Evolutionary conservation across 2,329 filamentous ascomycete species (phyloP).

Genomic region (Grosmannia penicillata): DNA sequence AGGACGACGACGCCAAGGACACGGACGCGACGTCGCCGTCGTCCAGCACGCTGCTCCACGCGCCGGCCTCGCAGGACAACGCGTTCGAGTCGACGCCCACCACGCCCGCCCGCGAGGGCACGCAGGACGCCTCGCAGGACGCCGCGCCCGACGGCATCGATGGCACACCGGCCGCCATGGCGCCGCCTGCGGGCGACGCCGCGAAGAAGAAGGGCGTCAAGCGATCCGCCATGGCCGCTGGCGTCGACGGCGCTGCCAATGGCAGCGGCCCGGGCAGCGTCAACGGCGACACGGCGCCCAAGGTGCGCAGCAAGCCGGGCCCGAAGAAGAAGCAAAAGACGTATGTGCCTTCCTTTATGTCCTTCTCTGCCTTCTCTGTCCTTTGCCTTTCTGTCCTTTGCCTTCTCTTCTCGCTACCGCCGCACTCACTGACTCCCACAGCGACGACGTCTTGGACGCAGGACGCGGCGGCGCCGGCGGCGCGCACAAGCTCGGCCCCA

Average conservation of each 20-base stretch:
- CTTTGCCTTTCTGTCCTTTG: neutral
- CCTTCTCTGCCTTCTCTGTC: neutral
- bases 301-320: constrained; percentile 72
- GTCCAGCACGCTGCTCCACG: constrained; percentile 32
- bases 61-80: constrained; percentile 44
- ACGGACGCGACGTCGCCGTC: constrained; percentile 31
- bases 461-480: constrained; percentile 30
- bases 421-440: constrained; percentile 15
- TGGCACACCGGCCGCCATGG: constrained; percentile 37
- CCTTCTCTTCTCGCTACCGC: neutral
- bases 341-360: too few species aligned
- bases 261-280: constrained; percentile 16
- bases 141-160: constrained; percentile 37
- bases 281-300: constrained; percentile 42
- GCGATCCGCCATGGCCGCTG: constrained; percentile 46
- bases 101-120: constrained; percentile 25
- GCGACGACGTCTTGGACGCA: constrained; percentile 48
- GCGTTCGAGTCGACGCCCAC: constrained; percentile 44
- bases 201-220: constrained; percentile 65
- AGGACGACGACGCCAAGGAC: constrained; percentile 18
- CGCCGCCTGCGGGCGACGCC: constrained; percentile 38
- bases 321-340: constrained; percentile 92
- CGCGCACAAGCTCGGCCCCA: constrained; percentile 79
- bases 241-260: constrained; percentile 38
- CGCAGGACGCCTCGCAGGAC: neutral